Evolutionary conservation across 768 basidiomycete genomes (phyloP), one percentile per base, ranked within the genome.

Genomic region (Tylopilus intermedius): DNA sequence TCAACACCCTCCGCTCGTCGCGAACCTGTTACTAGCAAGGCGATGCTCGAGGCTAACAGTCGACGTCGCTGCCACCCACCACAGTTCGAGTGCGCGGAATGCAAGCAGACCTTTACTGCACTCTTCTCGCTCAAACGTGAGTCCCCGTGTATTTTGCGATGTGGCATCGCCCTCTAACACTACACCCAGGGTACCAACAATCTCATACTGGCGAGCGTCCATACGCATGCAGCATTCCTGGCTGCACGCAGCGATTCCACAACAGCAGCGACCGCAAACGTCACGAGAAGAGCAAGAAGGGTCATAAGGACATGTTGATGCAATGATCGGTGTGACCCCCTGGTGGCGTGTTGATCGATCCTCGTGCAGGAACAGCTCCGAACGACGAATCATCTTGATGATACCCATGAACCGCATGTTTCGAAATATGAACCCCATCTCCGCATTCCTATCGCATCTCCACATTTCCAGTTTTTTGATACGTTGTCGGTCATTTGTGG

Each of bases 181-280:
- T 48, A 51, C 49, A 44, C 30, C 2, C 29, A 69, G 67, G 67
- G 13, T 69, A 69, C 18, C 2, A 0, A 5, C 69, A 67, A 30
- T 69, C 67, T 0, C 67, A 69, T 38, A 60, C 56, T 14, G 67
- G 67, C 14, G 54, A 60, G 21, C 60, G 60, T 1, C 69, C 63
- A 1, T 69, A 59, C 54, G 21, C 1, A 1, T 69, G 67, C 59
- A 4, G 33, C 4, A 45, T 71, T 30, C 45, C 57, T 6, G 69
- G 69, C 2, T 69, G 67, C 50, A 5, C 0, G 0, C 67, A 69
- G 37, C 58, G 56, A 14, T 69, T 69, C 45, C 69, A 43, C 53
- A 69, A 69, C 50, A 67, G 55, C 39, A 71, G 67, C 10, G 67
- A 69, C 18, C 71, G 67, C 51, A 69, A 65, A 40, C 67, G 67